Percentiles rank a stretch among this genome's conserved stretches.
phyloP scores from a whole-genome alignment of 257 asterid genomes.

The Solanum virginianum region DNA sequence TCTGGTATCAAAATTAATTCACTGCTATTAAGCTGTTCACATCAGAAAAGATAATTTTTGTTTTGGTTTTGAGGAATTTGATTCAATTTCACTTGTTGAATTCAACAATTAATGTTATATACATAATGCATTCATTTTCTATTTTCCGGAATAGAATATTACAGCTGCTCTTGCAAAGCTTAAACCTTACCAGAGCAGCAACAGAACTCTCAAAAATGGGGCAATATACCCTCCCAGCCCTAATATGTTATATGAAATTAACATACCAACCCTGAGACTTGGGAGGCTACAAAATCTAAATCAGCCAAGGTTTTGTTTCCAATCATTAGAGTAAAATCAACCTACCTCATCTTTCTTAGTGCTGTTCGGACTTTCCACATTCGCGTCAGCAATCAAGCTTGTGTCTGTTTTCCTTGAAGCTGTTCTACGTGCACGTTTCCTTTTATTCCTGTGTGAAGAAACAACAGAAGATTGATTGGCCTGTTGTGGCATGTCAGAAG shows the following conservation, averaged over 20 bases:
- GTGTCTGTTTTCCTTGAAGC: constrained; percentile 11
- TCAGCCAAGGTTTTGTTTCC: background rate
- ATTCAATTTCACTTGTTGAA: background rate
- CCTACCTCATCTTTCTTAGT: background rate
- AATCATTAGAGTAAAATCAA: background rate
- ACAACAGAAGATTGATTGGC: background rate
- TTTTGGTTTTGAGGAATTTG: background rate
- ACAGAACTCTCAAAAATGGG: background rate
- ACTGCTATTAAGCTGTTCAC: background rate
- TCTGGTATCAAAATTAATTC: background rate
- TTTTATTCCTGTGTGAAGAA: constrained; percentile 14
- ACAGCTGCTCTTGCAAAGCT: background rate
- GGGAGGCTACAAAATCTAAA: background rate
- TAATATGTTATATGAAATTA: background rate
- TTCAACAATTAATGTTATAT: background rate
- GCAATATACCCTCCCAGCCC: background rate
- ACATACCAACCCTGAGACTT: background rate
- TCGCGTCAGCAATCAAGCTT: constrained; percentile 4
- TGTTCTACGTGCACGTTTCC: constrained; percentile 34
- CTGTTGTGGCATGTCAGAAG: constrained; percentile 5
- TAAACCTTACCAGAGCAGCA: background rate
- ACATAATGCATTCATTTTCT: background rate
- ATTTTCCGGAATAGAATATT: background rate
- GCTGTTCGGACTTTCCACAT: constrained; percentile 11
- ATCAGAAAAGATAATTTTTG: background rate